Base-by-base conservation (phyloP, 495 filamentous ascomycete species). In the Cladorrhinum samala region DNA sequence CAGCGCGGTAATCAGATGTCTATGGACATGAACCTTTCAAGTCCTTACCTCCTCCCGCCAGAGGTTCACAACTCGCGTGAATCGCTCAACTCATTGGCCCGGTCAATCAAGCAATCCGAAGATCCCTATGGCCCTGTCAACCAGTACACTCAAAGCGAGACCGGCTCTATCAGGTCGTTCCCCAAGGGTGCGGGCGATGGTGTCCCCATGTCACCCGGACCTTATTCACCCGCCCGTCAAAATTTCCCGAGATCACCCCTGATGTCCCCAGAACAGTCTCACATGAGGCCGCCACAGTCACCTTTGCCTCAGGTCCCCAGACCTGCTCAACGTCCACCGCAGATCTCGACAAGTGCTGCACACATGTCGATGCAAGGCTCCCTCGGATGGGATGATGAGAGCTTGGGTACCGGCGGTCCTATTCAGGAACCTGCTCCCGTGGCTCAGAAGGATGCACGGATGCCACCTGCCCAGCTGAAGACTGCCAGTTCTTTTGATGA, bases 21-120 rank as follows among this genome's bases (percentile, higher is more conserved):
- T 3, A 80, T 91, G 78, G 86, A 89, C 59, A 78, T 95, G 73
- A 84, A 88, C 56, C 74, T 91, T 23, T 81, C 79, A 25, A 91
- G 81, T 56, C 93, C 93, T 5, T 98, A 96, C 66, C 78, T 98
- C 11, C 72, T 98, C n/a, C 91, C 93, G 1, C 88, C 87, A 0
- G 83, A 79, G 11, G 58, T 93, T 23, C 82, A 91, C 17, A 77
- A 77, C 63, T 96, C 93, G 1, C 79, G 81, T 24, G 90, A 94
- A 49, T 97, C 92, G 14, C 64, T 96, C 46, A 82, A 91, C 59
- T 92, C 90, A 0, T 71, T 96, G 48, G 84, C 89, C n/a, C 79
- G 86, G 19, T 83, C 82, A 7, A 78, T 87, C 16, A 73, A 80
- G 27, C 76, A 77, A 46, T 74, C 79, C 44, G 84, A 95, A 60